phyloP scores from a whole-genome alignment of 768 basidiomycete genomes.

The Suillus spraguei region DNA sequence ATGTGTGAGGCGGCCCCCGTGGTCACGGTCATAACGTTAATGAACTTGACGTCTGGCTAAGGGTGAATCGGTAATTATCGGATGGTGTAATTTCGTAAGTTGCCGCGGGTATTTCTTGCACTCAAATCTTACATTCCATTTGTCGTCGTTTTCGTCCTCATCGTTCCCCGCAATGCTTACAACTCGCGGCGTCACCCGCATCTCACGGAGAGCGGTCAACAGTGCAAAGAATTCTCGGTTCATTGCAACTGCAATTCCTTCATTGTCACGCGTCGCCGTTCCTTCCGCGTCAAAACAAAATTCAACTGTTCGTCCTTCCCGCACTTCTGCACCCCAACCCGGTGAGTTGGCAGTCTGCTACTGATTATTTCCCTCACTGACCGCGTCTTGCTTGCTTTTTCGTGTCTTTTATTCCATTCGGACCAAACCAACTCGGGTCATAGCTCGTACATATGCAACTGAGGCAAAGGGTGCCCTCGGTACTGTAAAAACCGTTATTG shows the following conservation, averaged over 20 bases:
- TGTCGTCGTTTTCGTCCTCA: slow-evolving; percentile 23
- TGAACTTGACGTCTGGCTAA: neutral
- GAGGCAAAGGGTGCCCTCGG: slow-evolving; percentile 78
- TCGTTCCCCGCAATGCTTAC: slow-evolving; percentile 71
- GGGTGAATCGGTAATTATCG: slow-evolving; percentile 1
- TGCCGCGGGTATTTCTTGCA: slow-evolving; percentile 34
- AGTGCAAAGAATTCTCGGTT: slow-evolving; percentile 78
- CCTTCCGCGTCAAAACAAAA: slow-evolving; percentile 47
- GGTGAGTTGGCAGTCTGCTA: slow-evolving; percentile 42
- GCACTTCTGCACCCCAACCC: slow-evolving; percentile 49
- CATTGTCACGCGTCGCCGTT: slow-evolving; percentile 55
- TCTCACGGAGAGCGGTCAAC: slow-evolving; percentile 82
- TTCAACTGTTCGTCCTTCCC: slow-evolving; percentile 49
- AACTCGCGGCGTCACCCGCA: slow-evolving; percentile 83
- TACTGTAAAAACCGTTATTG: slow-evolving; percentile 97
- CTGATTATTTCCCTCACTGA: slow-evolving; percentile 5
- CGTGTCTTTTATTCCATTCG: neutral
- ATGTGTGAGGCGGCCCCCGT: neutral
- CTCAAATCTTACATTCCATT: slow-evolving; percentile 15
- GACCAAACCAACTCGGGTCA: slow-evolving; percentile 8
- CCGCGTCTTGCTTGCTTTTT: neutral
- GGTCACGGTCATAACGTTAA: neutral
- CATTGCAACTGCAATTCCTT: slow-evolving; percentile 73
- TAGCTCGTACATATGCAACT: slow-evolving; percentile 89
- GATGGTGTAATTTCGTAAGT: slow-evolving; percentile 3